Percentiles rank a stretch among this genome's conserved stretches.
Evolutionary conservation across 73 alveolate genomes (phyloP).

Genomic region (Breviolum minutum): DNA sequence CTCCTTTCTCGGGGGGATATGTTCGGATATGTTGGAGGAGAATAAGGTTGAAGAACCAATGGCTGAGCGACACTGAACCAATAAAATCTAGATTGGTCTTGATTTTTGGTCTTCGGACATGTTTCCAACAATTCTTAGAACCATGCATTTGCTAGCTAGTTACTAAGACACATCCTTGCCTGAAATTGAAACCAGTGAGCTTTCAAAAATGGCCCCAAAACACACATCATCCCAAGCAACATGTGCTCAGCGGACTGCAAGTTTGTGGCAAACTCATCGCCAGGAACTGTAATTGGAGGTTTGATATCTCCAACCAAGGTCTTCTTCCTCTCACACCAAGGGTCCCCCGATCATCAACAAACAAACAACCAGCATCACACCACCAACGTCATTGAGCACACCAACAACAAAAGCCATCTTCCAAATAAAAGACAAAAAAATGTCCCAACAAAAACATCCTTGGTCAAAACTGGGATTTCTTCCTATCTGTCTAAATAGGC

Average conservation of each 20-base stretch:
- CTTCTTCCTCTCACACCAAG: neutral
- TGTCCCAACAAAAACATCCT: no score
- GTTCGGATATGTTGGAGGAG: no score
- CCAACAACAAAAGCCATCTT: neutral
- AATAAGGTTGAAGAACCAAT: no score
- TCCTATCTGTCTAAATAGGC: no score
- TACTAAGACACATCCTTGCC: neutral
- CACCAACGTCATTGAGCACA: neutral
- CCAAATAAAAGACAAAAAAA: neutral
- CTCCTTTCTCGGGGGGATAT: no score
- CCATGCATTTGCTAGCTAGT: neutral
- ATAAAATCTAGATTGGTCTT: no score
- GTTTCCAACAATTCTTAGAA: no score
- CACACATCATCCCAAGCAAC: neutral
- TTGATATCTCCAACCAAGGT: conserved; percentile 40
- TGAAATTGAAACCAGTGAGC: neutral
- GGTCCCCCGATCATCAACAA: neutral
- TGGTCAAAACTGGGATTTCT: neutral
- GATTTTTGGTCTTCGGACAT: no score
- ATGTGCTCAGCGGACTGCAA: conserved; percentile 80
- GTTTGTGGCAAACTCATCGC: conserved; percentile 74
- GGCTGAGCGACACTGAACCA: no score
- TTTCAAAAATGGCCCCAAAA: neutral
- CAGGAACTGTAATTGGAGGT: conserved; percentile 41
- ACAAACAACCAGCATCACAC: neutral